Percentiles rank a stretch among this genome's conserved stretches.
Conservation (phyloP, 768 basidiomycete genomes). For the Jaapia argillacea region DNA sequence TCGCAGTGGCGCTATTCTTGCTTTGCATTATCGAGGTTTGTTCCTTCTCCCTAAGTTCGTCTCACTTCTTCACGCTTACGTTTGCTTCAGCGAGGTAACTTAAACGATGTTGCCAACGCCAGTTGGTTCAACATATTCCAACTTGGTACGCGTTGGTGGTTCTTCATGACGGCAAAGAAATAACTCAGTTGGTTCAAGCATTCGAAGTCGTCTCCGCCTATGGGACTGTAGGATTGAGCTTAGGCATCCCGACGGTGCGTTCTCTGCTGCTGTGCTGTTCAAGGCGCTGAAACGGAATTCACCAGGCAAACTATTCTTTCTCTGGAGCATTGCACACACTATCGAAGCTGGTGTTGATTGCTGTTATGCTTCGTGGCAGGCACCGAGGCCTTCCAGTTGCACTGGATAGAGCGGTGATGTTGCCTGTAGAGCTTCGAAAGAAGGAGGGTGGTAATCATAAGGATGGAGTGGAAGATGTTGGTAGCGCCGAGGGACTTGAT, state of each 20-base stretch:
- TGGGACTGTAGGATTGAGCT: constrained; percentile 31
- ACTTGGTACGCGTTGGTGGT: constrained; percentile 19
- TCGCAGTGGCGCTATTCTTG: constrained; percentile 34
- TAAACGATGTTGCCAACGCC: constrained; percentile 18
- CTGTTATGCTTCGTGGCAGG: constrained; percentile 90
- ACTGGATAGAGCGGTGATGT: constrained; percentile 79
- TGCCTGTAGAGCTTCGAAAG: constrained; percentile 50
- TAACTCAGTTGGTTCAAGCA: constrained; percentile 1
- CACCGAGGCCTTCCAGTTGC: constrained; percentile 85
- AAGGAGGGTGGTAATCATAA: too few species aligned
- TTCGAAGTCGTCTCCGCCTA: constrained; percentile 10
- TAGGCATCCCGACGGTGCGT: constrained; percentile 30
- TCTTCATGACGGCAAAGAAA: too few species aligned
- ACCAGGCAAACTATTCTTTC: constrained; percentile 75
- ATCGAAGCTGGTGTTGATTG: constrained; percentile 79
- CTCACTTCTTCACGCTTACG: neutral
- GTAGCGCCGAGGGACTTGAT: too few species aligned
- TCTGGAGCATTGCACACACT: constrained; percentile 68
- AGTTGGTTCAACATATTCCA: constrained; percentile 32
- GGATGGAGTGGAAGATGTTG: too few species aligned
- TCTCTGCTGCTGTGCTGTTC: constrained; percentile 9
- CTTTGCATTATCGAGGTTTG: constrained; percentile 36
- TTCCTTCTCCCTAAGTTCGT: too few species aligned
- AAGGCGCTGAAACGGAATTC: neutral
- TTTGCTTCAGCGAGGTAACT: constrained; percentile 14